Base-by-base conservation (phyloP, 768 basidiomycete genomes). In the Collybiopsis luxurians region DNA sequence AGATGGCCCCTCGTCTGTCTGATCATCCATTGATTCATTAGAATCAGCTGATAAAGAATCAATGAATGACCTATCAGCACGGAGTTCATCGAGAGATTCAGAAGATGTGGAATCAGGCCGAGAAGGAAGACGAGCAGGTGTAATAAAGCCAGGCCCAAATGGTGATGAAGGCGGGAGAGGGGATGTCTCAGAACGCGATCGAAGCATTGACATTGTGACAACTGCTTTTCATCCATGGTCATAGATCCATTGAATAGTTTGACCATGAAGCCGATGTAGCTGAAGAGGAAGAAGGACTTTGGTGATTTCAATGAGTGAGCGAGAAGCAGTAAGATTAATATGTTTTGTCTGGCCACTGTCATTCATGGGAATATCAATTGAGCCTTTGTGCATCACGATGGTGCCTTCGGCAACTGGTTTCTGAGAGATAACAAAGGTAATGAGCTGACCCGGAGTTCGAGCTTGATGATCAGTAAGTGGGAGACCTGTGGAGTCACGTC, bases 191-290 rank as follows among this genome's bases (percentile, higher is more conserved):
- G 59, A 47, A 23, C 59, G 55, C 23, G 52, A 54, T 17, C 59
- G 56, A 2, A 62, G 53, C 5, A 52, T 62, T 3, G 59, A 55
- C 21, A 19, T 44, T 44, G 10, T 9, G n/a, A 44, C 42, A 13
- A 44, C n/a, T 6, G 42, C 42, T 19, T 44, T 44, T 44, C 21
- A 6, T 11, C 42, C 42, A 44, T 44, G 42, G 7, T 44, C 42
- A 44, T 11, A 44, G 3, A 62, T 23, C 59, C 58, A 59, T 23
- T 58, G 19, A 6, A 62, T 47, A 26, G 61, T 62, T 38, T 59
- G 56, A 13, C 27, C 9, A 30, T 62, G 61, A n/a, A 57, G 56
- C 5, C 52, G 40, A 4, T 60, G 19, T 2, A 56, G 34, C 34
- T 36, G 40, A 4, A 55, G 56, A 0, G 61, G 61, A n/a, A 62